These are phyloP conservation scores for Penicillium sp. DNA, from an alignment of 2,329 filamentous ascomycete species.

Conservation along the genomic window DNA sequence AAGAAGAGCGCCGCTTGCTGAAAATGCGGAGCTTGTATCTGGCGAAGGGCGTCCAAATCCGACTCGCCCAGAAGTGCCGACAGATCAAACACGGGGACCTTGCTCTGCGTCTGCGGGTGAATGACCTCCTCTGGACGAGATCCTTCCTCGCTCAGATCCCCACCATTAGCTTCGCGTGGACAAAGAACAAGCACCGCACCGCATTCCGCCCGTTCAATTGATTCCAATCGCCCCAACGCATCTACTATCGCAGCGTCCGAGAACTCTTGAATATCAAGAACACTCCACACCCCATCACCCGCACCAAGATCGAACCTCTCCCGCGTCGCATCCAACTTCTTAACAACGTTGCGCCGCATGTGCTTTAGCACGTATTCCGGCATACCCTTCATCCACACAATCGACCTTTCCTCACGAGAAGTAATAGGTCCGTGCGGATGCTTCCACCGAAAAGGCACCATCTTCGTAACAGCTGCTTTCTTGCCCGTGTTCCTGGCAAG, in stretches of 20 bases:
- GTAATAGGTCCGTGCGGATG: conserved; percentile 30
- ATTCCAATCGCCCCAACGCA: conserved; percentile 21
- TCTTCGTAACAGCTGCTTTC: conserved; percentile 13
- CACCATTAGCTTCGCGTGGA: neutral
- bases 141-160: neutral
- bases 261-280: conserved; percentile 19
- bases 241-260: conserved; percentile 21
- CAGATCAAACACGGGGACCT: conserved; percentile 41
- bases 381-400: conserved; percentile 52
- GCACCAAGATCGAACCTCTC: conserved; percentile 17
- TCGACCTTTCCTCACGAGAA: conserved; percentile 23
- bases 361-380: conserved; percentile 39
- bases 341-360: conserved; percentile 37
- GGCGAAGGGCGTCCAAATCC: conserved; percentile 31
- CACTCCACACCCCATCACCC: conserved; percentile 28
- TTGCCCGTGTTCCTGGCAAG: conserved; percentile 11
- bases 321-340: conserved; percentile 37
- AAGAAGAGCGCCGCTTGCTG: conserved; percentile 37
- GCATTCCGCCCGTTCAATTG: conserved; percentile 28
- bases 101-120: conserved; percentile 28
- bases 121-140: conserved; percentile 28
- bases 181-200: conserved; percentile 30
- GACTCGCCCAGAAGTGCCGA: conserved; percentile 29
- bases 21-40: conserved; percentile 29
- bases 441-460: conserved; percentile 40